Evolutionary conservation across 192 early-diverging fungal genomes (phyloP), one percentile per base, ranked within the genome.

Genomic region (Umbelopsis vinacea): DNA sequence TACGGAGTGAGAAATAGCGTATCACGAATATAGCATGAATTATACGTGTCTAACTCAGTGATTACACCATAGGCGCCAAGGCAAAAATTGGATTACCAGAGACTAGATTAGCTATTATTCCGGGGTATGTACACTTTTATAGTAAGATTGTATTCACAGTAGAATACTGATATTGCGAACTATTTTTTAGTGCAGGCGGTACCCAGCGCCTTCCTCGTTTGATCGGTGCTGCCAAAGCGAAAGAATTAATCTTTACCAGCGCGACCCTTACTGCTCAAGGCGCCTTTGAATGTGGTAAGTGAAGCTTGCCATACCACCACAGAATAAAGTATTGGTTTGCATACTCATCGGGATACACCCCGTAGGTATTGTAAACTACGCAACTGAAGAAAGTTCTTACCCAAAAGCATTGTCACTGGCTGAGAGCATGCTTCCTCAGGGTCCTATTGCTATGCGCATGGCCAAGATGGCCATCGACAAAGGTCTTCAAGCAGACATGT

Each of bases 171-270:
- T 3, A 50, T 40, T 66, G 14, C 50, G 19, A 66, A 12, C 19
- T 35, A 69, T 5, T 38, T 22, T 21, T 33, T 83, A 92, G 92
- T 40, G 95, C 97, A 47, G 97, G 97, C 24, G 97, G 97, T 37
- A 98, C 97, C 9, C 94, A 97, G 80, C 89, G 96, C 26, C 83
- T 98, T 46, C 88, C 95, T 37, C 85, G 94, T 26, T 77, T 98
- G 53, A 94, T 99, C 68, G 97, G 97, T 6, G 67, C 84, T 26
- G 84, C 94, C 14, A 90, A 89, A 47, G 93, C 97, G 2, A 99
- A 99, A 82, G 95, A 97, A 54, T 85, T 99, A 10, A 93, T 99
- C 48, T 99, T 90, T 72, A 97, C 97, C 14, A 95, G 87, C 2
- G 84, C 86, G 33, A 84, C 87, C 2, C 78, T 97, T 70, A 83